A percentile compares a stretch with the other conserved stretches of the same genome.
phyloP scores from a whole-genome alignment of 225 moss, liverwort and hornwort species.

The Climacium dendroides region DNA sequence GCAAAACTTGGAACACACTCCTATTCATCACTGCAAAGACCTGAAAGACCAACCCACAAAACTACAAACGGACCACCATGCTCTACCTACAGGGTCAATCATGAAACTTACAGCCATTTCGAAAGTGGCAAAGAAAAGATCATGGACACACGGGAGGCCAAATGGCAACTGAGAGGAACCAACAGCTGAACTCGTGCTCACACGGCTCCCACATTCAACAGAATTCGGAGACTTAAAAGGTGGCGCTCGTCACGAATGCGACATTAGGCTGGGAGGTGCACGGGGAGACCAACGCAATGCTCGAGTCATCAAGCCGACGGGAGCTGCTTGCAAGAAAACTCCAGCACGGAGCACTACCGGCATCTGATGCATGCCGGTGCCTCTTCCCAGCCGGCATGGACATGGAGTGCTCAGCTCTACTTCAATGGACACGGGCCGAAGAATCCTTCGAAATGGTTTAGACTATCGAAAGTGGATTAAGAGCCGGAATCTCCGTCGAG shows the following conservation, averaged over 20 bases:
- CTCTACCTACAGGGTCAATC: constrained; percentile 51
- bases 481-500: constrained; percentile 53
- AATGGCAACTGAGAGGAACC: constrained; percentile 42
- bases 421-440: constrained; percentile 43
- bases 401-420: constrained; percentile 27
- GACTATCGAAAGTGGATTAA: constrained; percentile 72
- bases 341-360: constrained; percentile 12
- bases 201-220: constrained; percentile 78
- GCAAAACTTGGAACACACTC: background rate
- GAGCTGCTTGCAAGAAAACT: background rate
- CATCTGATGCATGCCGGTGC: constrained; percentile 36
- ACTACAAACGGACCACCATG: constrained; percentile 22
- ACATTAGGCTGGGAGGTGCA: background rate
- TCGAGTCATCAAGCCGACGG: background rate
- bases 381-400: constrained; percentile 25
- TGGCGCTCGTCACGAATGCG: constrained; percentile 57
- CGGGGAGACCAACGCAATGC: background rate
- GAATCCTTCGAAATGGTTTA: constrained; percentile 55
- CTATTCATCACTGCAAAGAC: background rate
- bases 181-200: constrained; percentile 69
- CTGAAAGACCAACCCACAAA: constrained; percentile 3
- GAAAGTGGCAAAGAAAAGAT: constrained; percentile 50
- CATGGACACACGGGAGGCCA: constrained; percentile 79
- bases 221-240: constrained; percentile 50
- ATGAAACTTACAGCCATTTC: constrained; percentile 57